Evolutionary conservation across 257 asterid species (phyloP).

Genomic region (Anisodus acutangulus): DNA sequence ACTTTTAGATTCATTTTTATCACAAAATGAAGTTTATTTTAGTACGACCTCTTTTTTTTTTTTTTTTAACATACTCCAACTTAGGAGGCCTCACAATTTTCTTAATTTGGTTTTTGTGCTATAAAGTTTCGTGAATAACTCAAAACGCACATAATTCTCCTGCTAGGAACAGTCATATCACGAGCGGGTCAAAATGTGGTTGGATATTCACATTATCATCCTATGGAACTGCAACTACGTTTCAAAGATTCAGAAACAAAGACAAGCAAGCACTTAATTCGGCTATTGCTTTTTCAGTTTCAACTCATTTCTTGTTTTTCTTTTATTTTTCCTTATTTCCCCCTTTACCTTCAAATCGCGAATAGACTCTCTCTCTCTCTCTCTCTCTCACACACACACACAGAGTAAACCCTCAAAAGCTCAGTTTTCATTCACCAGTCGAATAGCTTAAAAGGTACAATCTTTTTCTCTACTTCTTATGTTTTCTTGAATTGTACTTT

Average conservation of each 20-base stretch:
- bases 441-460: conserved; percentile 23
- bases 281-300: conserved; percentile 21
- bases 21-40: no score
- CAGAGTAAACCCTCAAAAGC: conserved; percentile 1
- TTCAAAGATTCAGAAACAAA: not conserved
- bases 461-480: not conserved
- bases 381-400: conserved; percentile 23
- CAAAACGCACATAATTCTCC: not conserved
- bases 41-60: no score
- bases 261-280: conserved; percentile 32
- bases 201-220: conserved; percentile 13
- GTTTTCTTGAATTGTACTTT: not conserved
- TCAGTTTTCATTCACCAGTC: not conserved
- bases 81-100: no score
- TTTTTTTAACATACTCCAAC: no score
- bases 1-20: no score
- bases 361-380: conserved; percentile 30
- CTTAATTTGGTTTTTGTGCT: not conserved
- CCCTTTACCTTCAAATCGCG: not conserved
- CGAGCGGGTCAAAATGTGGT: conserved; percentile 7
- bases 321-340: conserved; percentile 22
- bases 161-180: not conserved
- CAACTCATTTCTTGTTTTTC: conserved; percentile 27
- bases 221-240: not conserved
- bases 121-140: not conserved